Conservation (phyloP, 2,329 filamentous ascomycete genomes). For the Emergomyces pasteurianus region DNA sequence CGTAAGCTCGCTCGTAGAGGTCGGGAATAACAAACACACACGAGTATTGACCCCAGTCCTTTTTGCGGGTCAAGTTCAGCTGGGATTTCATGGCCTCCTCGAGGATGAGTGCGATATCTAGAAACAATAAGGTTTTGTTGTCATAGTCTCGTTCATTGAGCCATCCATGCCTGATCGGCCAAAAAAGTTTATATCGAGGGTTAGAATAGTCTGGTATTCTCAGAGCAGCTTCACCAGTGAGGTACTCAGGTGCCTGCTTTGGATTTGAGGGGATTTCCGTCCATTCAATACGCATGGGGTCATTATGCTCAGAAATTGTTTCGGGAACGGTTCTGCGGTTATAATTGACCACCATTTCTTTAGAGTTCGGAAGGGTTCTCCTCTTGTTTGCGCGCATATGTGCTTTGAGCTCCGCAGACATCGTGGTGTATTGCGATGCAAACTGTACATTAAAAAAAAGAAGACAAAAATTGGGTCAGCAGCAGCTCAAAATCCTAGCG, state of each 20-base stretch:
- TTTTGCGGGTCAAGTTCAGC: slow-evolving; percentile 62
- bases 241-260: slow-evolving; percentile 56
- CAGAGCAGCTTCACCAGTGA: slow-evolving; percentile 70
- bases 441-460: slow-evolving; percentile 42
- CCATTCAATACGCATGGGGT: slow-evolving; percentile 89
- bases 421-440: slow-evolving; percentile 57
- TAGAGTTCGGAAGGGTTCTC: slow-evolving; percentile 91
- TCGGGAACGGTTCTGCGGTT: slow-evolving; percentile 77
- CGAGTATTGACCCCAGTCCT: slow-evolving; percentile 79
- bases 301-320: slow-evolving; percentile 85
- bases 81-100: slow-evolving; percentile 81
- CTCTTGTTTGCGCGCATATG: slow-evolving; percentile 91
- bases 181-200: slow-evolving; percentile 83
- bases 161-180: slow-evolving; percentile 78
- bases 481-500: not conserved
- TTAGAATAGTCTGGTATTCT: slow-evolving; percentile 81
- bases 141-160: slow-evolving; percentile 84
- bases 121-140: slow-evolving; percentile 65
- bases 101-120: slow-evolving; percentile 78
- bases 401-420: slow-evolving; percentile 75
- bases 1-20: slow-evolving; percentile 87
- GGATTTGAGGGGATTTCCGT: slow-evolving; percentile 59
- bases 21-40: slow-evolving; percentile 97
- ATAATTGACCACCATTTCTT: slow-evolving; percentile 89
- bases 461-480: slow-evolving; percentile 1